A percentile compares a stretch with the other conserved stretches of the same genome.
These are phyloP conservation scores for Metarhizium humberi DNA, from an alignment of 2,329 filamentous ascomycete species.

Conservation along the genomic window DNA sequence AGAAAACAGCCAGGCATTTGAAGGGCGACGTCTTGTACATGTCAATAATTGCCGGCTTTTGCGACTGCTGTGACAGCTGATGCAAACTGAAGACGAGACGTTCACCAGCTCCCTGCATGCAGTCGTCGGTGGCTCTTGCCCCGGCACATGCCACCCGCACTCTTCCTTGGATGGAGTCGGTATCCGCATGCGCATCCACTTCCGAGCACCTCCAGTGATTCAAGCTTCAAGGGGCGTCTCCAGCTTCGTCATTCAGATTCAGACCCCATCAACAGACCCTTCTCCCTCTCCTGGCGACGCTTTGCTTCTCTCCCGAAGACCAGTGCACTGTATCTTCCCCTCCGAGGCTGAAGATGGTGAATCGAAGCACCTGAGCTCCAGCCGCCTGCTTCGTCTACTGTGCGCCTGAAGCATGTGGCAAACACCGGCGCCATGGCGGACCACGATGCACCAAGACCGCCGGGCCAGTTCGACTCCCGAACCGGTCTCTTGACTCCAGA, in stretches of 20 bases:
- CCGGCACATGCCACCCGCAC: not conserved
- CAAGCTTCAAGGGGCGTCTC: not conserved
- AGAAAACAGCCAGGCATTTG: too few relatives aligned
- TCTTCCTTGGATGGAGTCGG: not conserved
- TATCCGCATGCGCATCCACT: not conserved
- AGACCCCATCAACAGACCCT: not conserved
- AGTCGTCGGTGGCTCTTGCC: not conserved
- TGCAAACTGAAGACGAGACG: too few relatives aligned
- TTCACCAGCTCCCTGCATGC: too few relatives aligned
- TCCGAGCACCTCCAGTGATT: not conserved
- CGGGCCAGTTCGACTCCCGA: slow-evolving; percentile 5
- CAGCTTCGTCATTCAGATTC: too few relatives aligned
- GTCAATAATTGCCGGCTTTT: not conserved
- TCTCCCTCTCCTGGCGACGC: not conserved
- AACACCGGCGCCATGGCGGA: slow-evolving; percentile 11
- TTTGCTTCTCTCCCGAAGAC: not conserved
- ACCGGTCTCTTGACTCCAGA: slow-evolving; percentile 8
- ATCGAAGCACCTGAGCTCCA: not conserved
- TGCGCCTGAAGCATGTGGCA: slow-evolving; percentile 12
- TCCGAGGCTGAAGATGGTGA: not conserved
- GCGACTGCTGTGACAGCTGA: too few relatives aligned
- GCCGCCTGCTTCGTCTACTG: slow-evolving; percentile 3
- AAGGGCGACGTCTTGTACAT: too few relatives aligned
- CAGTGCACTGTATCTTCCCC: not conserved
- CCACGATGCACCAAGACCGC: slow-evolving; percentile 9